Base-by-base conservation (phyloP, 306 rosid species). In the Pyrus bretschneideri region DNA sequence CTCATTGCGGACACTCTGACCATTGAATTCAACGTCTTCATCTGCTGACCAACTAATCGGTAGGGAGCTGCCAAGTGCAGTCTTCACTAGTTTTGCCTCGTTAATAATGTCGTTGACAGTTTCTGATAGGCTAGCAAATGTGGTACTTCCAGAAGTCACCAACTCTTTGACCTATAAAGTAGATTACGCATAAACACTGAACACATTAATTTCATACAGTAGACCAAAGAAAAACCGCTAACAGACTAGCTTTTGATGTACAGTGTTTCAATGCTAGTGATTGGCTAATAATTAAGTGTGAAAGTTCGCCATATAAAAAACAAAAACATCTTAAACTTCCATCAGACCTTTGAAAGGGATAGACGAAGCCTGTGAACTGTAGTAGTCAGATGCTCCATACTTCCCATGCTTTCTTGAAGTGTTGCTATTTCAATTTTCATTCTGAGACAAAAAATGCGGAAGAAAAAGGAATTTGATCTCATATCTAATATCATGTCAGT, bases 61-160 rank as follows among this genome's bases (percentile, higher is more conserved):
- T 82, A 95, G 79, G 77, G 95, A 89, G 96, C 99, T 88, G 49
- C 98, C 86, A 61, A 95, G 97, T 44, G 99, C 98, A 76, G 92
- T 92, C 88, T 85, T 91, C 68, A 95, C 80, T 64, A 89, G 97
- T 89, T 88, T 93, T 66, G 93, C 98, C 57, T 91, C 91, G 0
- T 73, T 83, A 57, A 91, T 86, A 59, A 91, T 82, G 60, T 85
- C 88, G 31, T 85, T 79, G 7, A 91, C 88, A 71, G 71, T 67
- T 79, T 89, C 88, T 73, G 81, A 79, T 76, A 62, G 72, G 78
- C 86, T 69, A 22, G 85, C 68, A 69, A 55, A 69, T 68, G 80
- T 44, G 59, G 81, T 49, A 69, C 81, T 87, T 82, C 85, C 86
- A n/a, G 84, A 84, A 72, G 79, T 31, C 71, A 38, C 68, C 18